These are phyloP conservation scores for Akebia trifoliata DNA, from an alignment of 164 flowering plant genomes.

Conservation along the genomic window DNA sequence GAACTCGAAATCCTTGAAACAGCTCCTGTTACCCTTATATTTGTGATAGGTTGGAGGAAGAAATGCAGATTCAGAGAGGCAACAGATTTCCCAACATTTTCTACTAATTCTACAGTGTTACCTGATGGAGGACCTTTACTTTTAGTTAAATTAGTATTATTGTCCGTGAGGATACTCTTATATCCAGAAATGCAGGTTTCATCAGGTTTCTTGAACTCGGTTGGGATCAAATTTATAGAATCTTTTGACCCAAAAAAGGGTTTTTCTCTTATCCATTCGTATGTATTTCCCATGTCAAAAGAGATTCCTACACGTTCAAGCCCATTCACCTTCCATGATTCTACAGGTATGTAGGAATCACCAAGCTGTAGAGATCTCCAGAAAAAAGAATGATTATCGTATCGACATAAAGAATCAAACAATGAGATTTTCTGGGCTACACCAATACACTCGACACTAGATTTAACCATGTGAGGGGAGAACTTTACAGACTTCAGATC, in stretches of 20 bases:
- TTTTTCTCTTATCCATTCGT: slow-evolving; percentile 42
- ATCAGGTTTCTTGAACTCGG: slow-evolving; percentile 20
- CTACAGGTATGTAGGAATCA: slow-evolving; percentile 12
- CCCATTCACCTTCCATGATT: slow-evolving; percentile 21
- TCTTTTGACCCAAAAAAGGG: slow-evolving; percentile 19
- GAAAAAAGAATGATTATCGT: slow-evolving; percentile 17
- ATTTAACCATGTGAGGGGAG: slow-evolving; percentile 13
- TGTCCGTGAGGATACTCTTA: neutral
- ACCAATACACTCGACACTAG: slow-evolving; percentile 28
- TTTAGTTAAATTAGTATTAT: slow-evolving; percentile 6
- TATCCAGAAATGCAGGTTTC: slow-evolving; percentile 16
- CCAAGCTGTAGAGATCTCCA: slow-evolving; percentile 17
- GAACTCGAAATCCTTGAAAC: slow-evolving; percentile 21
- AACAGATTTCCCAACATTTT: neutral
- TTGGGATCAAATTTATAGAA: slow-evolving; percentile 13
- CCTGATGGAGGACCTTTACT: slow-evolving; percentile 11
- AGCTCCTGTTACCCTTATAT: slow-evolving; percentile 10
- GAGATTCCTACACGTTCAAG: slow-evolving; percentile 27
- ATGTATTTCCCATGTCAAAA: slow-evolving; percentile 30
- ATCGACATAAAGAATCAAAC: slow-evolving; percentile 18
- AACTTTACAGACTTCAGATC: slow-evolving; percentile 18
- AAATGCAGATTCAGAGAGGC: slow-evolving; percentile 21
- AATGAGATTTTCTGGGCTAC: slow-evolving; percentile 28
- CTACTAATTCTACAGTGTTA: slow-evolving; percentile 5
- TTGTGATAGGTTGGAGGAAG: slow-evolving; percentile 16